These are phyloP conservation scores for Polytrichum formosum DNA, from an alignment of 225 moss, liverwort and hornwort species.

Conservation along the genomic window DNA sequence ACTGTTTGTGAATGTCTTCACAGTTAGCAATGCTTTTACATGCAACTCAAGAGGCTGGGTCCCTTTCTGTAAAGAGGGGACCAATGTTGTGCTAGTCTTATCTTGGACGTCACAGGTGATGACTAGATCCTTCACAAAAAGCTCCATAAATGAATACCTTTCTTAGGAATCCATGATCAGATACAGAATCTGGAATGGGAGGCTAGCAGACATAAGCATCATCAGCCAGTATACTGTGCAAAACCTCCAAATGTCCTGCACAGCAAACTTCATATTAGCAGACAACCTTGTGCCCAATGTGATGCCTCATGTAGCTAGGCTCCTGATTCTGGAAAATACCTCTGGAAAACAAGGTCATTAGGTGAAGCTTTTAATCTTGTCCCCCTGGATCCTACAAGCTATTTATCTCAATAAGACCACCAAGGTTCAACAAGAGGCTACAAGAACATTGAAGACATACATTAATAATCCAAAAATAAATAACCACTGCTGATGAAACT, in stretches of 20 bases:
- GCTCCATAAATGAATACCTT: constrained; percentile 48
- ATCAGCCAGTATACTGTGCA: constrained; percentile 95
- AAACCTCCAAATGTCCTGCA: constrained; percentile 90
- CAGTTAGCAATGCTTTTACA: too few relatives aligned
- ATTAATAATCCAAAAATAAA: not conserved
- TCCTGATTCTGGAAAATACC: too few relatives aligned
- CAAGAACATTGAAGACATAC: too few relatives aligned
- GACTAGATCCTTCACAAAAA: constrained; percentile 1
- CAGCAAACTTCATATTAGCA: constrained; percentile 1
- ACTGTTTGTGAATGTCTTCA: too few relatives aligned
- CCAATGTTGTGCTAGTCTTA: not conserved
- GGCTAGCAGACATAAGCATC: constrained; percentile 94
- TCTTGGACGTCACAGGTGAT: not conserved
- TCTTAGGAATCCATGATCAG: constrained; percentile 93
- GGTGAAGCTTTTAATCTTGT: too few relatives aligned
- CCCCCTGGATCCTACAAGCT: too few relatives aligned
- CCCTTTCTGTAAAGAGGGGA: not conserved
- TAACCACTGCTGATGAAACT: too few relatives aligned
- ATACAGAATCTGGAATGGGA: constrained; percentile 82
- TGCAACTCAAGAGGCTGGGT: not conserved
- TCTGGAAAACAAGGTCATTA: too few relatives aligned
- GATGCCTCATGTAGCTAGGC: too few relatives aligned
- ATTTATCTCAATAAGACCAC: too few relatives aligned
- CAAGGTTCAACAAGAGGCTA: too few relatives aligned
- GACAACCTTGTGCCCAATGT: not conserved